Base-by-base conservation (phyloP, 2,329 filamentous ascomycete species). In the Pseudocercospora macadamiae region DNA sequence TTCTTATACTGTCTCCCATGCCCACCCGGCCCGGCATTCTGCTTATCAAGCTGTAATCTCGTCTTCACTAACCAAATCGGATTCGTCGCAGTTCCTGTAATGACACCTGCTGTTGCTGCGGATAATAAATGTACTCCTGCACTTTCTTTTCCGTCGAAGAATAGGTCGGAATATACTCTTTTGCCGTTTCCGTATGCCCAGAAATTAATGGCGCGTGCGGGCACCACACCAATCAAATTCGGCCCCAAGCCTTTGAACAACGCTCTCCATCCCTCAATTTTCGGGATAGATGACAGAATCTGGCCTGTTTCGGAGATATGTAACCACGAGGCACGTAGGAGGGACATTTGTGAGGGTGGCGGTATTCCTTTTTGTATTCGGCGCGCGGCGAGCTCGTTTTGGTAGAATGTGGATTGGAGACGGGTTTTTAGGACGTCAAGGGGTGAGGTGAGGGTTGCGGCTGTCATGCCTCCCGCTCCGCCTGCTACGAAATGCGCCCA, bases 1-100 rank as follows among this genome's bases (percentile, higher is more conserved):
- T 96, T 96, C 73, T 86, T 86, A 76, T 97, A 97, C 70, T 86
- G 86, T 53, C 93, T 82, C 52, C 80, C 79, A 54, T 78, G 77
- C 23, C 77, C 83, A 2, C 63, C 66, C 59, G 82, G 79, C 63
- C 83, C 79, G 14, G 88, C 89, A 53, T 86, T 84, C 71, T 90
- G 90, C 79, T 93, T 96, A 79, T 97, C 93, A 30, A 97, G 84
- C 77, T 97, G 93, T 67, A 97, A 74, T 28, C 93, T 83, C 37
- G 93, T 97, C 82, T 97, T 97, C 71, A 97, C 86, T 63, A 97
- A 84, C 93, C 93, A 97, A 70, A 97, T 96, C 1, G 93, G 93
- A 75, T 97, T 97, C 34, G 93, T 97, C 19, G 89, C 90, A 1
- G 93, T 97, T 47, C 90, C 90, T 0, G 93, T 97, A 5, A 88